phyloP scores from a whole-genome alignment of 345 rosid genomes.

The Pistacia integerrima region DNA sequence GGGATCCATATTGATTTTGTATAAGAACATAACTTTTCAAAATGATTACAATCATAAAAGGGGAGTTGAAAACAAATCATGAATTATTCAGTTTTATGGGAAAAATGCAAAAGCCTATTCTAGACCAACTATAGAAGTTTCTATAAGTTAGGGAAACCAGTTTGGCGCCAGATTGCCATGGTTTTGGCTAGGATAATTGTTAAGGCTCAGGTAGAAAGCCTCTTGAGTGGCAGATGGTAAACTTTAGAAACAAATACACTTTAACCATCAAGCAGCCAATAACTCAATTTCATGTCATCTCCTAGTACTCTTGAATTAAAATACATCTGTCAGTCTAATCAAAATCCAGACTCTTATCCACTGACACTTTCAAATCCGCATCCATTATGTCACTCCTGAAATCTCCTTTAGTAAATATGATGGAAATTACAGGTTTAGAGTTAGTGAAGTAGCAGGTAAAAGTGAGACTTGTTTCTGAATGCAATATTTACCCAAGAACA shows the following conservation, averaged over 20 bases:
- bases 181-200: background rate
- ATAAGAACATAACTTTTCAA: background rate
- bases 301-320: too few relatives aligned
- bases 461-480: background rate
- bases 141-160: background rate
- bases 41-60: background rate
- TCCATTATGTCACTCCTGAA: too few relatives aligned
- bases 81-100: background rate
- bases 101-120: background rate
- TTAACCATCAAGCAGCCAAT: background rate
- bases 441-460: background rate
- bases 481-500: background rate
- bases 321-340: too few relatives aligned
- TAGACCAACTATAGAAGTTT: background rate
- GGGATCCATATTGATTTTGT: background rate
- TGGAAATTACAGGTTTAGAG: background rate
- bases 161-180: background rate
- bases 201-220: background rate
- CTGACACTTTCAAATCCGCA: too few relatives aligned
- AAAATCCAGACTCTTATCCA: too few relatives aligned
- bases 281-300: too few relatives aligned
- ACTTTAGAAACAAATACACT: too few relatives aligned
- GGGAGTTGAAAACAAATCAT: background rate
- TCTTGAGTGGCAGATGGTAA: background rate
- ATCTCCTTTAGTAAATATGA: background rate